These are phyloP conservation scores for Lotmaria passim DNA, from an alignment of 208 protist species.

Conservation along the genomic window DNA sequence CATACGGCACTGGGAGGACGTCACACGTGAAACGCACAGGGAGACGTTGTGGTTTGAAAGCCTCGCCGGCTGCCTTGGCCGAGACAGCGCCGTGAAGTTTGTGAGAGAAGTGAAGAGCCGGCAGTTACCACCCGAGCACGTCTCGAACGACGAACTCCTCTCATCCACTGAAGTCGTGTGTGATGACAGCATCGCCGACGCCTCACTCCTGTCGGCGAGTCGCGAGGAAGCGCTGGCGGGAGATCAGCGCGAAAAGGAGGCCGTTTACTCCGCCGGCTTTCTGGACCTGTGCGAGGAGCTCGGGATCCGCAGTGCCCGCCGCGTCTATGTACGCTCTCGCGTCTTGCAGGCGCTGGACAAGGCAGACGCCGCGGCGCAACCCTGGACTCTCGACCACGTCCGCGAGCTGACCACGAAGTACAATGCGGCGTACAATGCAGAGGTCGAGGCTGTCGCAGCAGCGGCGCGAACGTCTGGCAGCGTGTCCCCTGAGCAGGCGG, in stretches of 20 bases:
- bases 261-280: slow-evolving; percentile 7
- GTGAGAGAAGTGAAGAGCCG: slow-evolving; percentile 30
- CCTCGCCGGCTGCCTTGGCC: slow-evolving; percentile 24
- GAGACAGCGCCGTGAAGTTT: slow-evolving; percentile 26
- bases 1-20: slow-evolving; percentile 26
- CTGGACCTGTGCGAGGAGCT: slow-evolving; percentile 38
- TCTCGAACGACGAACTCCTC: too few species aligned
- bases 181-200: too few species aligned
- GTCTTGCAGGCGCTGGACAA: slow-evolving; percentile 33
- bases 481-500: slow-evolving; percentile 24
- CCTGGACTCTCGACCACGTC: slow-evolving; percentile 34
- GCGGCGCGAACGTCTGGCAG: slow-evolving; percentile 11
- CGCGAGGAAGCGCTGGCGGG: neutral
- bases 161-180: too few species aligned
- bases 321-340: slow-evolving; percentile 37
- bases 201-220: too few species aligned
- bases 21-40: slow-evolving; percentile 13
- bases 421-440: slow-evolving; percentile 37
- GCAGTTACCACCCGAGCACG: slow-evolving; percentile 25
- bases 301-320: slow-evolving; percentile 47
- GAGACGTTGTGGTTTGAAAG: slow-evolving; percentile 21
- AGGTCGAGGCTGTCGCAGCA: slow-evolving; percentile 5
- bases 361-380: slow-evolving; percentile 8
- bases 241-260: neutral
- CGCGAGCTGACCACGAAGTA: slow-evolving; percentile 31